Percentiles rank a stretch among this genome's conserved stretches.
Conservation (phyloP, 2,329 filamentous ascomycete genomes). For the Pyrenochaeta sp. region DNA sequence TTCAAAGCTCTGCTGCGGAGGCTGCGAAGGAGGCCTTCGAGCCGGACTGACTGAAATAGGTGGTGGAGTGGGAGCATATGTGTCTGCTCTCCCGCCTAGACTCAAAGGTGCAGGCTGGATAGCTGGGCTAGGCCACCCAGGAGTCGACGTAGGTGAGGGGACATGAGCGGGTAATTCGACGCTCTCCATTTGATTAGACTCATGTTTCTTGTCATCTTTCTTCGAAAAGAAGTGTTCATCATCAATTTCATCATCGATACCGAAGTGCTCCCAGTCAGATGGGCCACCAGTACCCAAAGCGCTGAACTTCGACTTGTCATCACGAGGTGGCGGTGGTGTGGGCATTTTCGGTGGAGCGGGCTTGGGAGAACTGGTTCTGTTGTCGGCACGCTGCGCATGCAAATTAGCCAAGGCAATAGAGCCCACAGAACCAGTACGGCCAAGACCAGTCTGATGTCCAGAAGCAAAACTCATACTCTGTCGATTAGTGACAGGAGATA, state of each 20-base stretch:
- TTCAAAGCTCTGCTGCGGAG: constrained; percentile 29
- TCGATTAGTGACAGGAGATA: constrained; percentile 43
- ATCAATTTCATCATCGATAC: constrained; percentile 42
- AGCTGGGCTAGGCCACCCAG: constrained; percentile 44
- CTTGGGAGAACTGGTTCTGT: constrained; percentile 36
- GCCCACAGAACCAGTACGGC: constrained; percentile 41
- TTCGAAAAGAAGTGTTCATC: constrained; percentile 47
- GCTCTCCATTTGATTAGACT: constrained; percentile 32
- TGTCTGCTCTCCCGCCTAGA: constrained; percentile 24
- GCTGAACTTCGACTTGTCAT: constrained; percentile 40
- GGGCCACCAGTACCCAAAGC: constrained; percentile 46
- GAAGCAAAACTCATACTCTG: constrained; percentile 36
- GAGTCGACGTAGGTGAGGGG: constrained; percentile 34
- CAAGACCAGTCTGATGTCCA: constrained; percentile 20
- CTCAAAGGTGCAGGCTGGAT: constrained; percentile 24
- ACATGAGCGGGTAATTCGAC: constrained; percentile 39
- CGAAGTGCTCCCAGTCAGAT: constrained; percentile 51
- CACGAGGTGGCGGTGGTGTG: constrained; percentile 35
- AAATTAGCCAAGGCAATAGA: constrained; percentile 43
- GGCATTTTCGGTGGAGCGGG: constrained; percentile 26
- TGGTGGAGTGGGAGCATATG: constrained; percentile 45
- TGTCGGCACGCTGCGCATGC: constrained; percentile 34
- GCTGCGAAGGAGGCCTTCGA: constrained; percentile 20
- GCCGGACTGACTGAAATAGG: constrained; percentile 26
- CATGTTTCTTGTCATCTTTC: constrained; percentile 23